Evolutionary conservation across 768 basidiomycete species (phyloP).

Genomic region (Pulveroboletus sp.): DNA sequence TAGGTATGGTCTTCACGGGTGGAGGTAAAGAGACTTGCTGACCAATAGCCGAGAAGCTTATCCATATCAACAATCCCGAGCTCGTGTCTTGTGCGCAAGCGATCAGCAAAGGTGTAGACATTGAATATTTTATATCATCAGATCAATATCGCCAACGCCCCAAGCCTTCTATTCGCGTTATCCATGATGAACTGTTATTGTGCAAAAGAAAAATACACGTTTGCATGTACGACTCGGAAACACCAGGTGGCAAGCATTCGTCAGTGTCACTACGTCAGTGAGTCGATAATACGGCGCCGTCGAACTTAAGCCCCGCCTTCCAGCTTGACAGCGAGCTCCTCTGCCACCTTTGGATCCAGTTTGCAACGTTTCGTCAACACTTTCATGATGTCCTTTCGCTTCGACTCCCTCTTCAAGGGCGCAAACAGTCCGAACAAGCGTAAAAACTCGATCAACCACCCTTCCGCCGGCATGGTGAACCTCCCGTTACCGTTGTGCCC

Average conservation of each 20-base stretch:
- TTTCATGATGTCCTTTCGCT: conserved; percentile 22
- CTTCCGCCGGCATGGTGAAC: conserved; percentile 25
- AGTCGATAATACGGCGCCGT: background rate
- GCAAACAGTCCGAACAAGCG: conserved; percentile 22
- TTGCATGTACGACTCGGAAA: conserved; percentile 4
- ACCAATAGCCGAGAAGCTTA: no score
- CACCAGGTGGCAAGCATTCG: background rate
- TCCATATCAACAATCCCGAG: no score
- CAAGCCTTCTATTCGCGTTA: background rate
- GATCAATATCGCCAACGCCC: no score
- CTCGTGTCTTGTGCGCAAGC: no score
- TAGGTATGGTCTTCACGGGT: no score
- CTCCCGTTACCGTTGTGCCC: conserved; percentile 11
- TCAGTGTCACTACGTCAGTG: background rate
- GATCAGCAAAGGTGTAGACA: no score
- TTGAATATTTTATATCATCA: no score
- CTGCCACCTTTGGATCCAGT: conserved; percentile 17
- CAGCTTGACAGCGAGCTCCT: conserved; percentile 19
- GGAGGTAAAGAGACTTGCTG: no score
- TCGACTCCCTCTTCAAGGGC: conserved; percentile 18
- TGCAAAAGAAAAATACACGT: conserved; percentile 2
- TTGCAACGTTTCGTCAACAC: conserved; percentile 29
- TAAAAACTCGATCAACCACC: conserved; percentile 24
- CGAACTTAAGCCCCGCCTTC: background rate
- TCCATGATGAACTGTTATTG: background rate